phyloP scores from a whole-genome alignment of 2,329 filamentous ascomycete species.

The Curvularia spicifera region DNA sequence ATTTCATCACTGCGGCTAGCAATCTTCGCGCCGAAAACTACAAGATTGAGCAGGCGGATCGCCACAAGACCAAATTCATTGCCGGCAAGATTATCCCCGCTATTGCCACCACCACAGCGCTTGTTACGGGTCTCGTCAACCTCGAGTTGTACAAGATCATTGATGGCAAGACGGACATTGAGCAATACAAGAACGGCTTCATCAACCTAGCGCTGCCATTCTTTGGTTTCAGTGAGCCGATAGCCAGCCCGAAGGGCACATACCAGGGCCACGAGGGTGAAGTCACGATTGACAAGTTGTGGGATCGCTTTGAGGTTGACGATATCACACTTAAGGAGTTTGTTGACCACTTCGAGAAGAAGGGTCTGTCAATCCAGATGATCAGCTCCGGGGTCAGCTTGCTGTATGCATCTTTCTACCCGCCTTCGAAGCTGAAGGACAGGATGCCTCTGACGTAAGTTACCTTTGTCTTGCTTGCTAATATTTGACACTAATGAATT shows the following conservation, averaged over 20 bases:
- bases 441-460: constrained; percentile 73
- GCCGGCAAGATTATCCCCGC: constrained; percentile 99
- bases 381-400: constrained; percentile 96
- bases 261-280: constrained; percentile 80
- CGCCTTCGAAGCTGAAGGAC: constrained; percentile 81
- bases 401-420: constrained; percentile 93
- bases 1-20: constrained; percentile 97
- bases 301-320: constrained; percentile 93
- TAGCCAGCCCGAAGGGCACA: constrained; percentile 88
- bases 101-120: constrained; percentile 94
- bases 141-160: constrained; percentile 96
- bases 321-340: constrained; percentile 87
- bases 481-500: constrained; percentile 28
- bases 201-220: constrained; percentile 95
- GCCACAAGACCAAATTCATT: constrained; percentile 99
- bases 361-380: constrained; percentile 86
- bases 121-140: constrained; percentile 91
- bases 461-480: neutral
- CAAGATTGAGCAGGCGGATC: constrained; percentile 89
- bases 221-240: constrained; percentile 97
- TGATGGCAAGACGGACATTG: constrained; percentile 93
- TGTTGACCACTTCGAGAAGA: constrained; percentile 77
- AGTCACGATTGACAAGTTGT: constrained; percentile 91
- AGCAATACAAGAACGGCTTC: constrained; percentile 99
- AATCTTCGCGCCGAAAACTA: constrained; percentile 98